phyloP scores from a whole-genome alignment of 2,329 filamentous ascomycete genomes.

The Colletotrichum sp. region DNA sequence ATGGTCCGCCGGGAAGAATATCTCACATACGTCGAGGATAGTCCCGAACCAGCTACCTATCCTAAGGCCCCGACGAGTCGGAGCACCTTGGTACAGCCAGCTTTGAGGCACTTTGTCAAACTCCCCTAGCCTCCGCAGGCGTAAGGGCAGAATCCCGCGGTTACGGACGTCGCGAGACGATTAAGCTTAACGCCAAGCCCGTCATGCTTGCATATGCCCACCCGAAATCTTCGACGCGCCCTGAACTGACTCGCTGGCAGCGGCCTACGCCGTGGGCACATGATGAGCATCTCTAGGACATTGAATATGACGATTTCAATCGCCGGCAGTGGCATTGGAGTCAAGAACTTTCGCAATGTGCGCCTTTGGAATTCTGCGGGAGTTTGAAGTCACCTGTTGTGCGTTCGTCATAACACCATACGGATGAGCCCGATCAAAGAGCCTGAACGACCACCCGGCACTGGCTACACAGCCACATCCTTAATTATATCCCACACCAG shows the following conservation, averaged over 20 bases:
- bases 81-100: not conserved
- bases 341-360: not conserved
- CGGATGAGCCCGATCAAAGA: no score
- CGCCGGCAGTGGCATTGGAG: rapidly evolving
- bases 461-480: not conserved
- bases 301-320: not conserved
- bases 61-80: not conserved
- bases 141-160: not conserved
- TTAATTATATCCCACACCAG: not conserved
- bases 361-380: rapidly evolving
- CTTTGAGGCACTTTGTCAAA: not conserved
- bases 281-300: not conserved
- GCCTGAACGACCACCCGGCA: not conserved
- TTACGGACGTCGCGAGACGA: not conserved
- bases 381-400: not conserved
- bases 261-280: not conserved
- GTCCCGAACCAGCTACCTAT: not conserved
- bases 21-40: not conserved
- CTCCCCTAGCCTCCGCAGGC: not conserved
- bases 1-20: not conserved
- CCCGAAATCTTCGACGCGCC: not conserved
- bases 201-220: not conserved
- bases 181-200: not conserved
- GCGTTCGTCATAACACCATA: no score
- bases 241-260: not conserved